Evolutionary conservation across 768 basidiomycete species (phyloP), one percentile per base, ranked within the genome.

Genomic region (Pulveroboletus sp.): DNA sequence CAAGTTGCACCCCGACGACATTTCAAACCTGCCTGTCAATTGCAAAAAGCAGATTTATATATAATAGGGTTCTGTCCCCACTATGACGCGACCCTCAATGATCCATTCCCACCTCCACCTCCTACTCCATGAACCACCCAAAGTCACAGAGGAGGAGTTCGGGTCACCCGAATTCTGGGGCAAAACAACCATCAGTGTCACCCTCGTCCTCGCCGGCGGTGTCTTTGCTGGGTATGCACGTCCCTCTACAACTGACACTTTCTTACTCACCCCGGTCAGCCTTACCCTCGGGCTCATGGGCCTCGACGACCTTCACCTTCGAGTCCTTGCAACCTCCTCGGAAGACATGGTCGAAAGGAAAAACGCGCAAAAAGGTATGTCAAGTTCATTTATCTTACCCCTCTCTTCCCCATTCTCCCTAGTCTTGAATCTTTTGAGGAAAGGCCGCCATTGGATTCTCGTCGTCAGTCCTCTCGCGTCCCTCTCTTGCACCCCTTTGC

Each of bases 231-330:
- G 94, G 93, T 89, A 28, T 7, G 44, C 8, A 2, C 14, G 4
- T 17, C 14, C 17, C 14, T 18, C 21, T 0, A 1, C 18, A 3
- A 0, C 4, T 2, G 4, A 9, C 18, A 3, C 21, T 2, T 39
- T 3, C 47, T 8, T 9, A 11, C 11, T 8, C 31, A 11, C 11
- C 12, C 8, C 14, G 31, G 11, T 17, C 57, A 93, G 92, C 3
- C 71, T 96, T 46, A 96, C 93, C 0, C 81, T 96, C 27, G 93
- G 91, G 1, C 74, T 96, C 26, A 95, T 95, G 93, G 93, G 93
- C 1, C 77, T 94, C 15, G 93, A 96, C 56, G 89, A 93, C 52
- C 78, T 96, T 14, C 90, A 95, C 59, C 78, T 96, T 6, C 82
- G 91, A 15, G 93, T 95, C 4, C 75, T 96, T 37, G 76, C 90